Base-by-base conservation (phyloP, 106 monocot species). In the Acorus calamus region DNA sequence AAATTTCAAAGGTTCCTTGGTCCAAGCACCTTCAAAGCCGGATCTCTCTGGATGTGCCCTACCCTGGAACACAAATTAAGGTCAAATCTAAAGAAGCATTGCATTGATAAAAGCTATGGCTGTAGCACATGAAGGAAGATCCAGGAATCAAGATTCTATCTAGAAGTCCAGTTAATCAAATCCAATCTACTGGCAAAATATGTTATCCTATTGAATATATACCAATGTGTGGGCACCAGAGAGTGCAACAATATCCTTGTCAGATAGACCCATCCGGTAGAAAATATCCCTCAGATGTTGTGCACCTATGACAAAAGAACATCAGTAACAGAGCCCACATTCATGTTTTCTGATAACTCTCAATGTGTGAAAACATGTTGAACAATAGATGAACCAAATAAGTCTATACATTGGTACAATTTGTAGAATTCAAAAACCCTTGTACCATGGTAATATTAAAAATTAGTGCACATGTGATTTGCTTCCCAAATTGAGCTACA, bases 11-110 rank as follows among this genome's bases (percentile, higher is more conserved):
- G 91, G 98, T 42, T 98, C 92, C 42, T 68, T 79, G 2, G 98
- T 98, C 98, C 98, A 98, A 14, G 87, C 69, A 56, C 98, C 98
- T 11, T 96, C 91, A 70, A 96, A 98, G 61, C 98, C 98, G 41
- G 98, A 92, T 60, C 98, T 85, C 49, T 98, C 98, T 60, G 76
- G 76, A 79, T 92, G 98, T 52, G 88, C 98, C 74, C 56, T 88
- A 41, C 92, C 92, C 92, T 93, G 4, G 7, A 73, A 11, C 11
- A 61, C 48, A 42, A 67, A 67, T 28, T 28, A 28, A 28, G 28
- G 28, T 28, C 28, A 28, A 28, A 28, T 28, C 28, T 28, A 28
- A 28, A 28, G 28, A 28, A 28, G 28, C 28, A 28, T 28, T 28
- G 28, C 28, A 28, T 28, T 28, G 28, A 28, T 28, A 28, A 28